Percentiles rank a stretch among this genome's conserved stretches.
phyloP scores from a whole-genome alignment of 2,329 filamentous ascomycete species.

The Fusarium clavum region DNA sequence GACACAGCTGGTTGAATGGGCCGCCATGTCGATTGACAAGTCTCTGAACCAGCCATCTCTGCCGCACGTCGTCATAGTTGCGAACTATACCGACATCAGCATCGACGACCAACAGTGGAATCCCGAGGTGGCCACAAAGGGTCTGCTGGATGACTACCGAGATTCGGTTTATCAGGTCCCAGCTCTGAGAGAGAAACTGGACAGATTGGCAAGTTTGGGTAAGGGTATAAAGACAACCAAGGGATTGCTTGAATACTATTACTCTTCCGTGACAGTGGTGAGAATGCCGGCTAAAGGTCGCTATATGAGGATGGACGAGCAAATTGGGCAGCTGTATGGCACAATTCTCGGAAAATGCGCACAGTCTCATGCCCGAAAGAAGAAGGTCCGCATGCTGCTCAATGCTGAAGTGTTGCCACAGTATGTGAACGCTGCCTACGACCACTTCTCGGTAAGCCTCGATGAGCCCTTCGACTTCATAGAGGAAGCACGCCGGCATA shows the following conservation, averaged over 20 bases:
- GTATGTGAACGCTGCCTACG: neutral
- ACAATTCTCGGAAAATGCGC: neutral
- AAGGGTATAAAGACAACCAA: neutral
- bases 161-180: neutral
- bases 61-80: neutral
- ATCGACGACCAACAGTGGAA: neutral
- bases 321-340: neutral
- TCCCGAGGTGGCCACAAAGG: neutral
- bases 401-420: neutral
- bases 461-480: neutral
- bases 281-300: neutral
- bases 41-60: neutral
- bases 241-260: neutral
- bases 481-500: neutral
- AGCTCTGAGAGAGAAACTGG: neutral
- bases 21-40: neutral
- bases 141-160: neutral
- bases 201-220: neutral
- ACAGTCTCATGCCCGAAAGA: neutral
- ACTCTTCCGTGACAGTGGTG: neutral
- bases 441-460: neutral
- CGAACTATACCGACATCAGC: neutral
- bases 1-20: neutral
- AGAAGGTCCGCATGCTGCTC: neutral
- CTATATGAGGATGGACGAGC: neutral